phyloP scores from a whole-genome alignment of 2,329 filamentous ascomycete species.

The Exophiala mesophila region DNA sequence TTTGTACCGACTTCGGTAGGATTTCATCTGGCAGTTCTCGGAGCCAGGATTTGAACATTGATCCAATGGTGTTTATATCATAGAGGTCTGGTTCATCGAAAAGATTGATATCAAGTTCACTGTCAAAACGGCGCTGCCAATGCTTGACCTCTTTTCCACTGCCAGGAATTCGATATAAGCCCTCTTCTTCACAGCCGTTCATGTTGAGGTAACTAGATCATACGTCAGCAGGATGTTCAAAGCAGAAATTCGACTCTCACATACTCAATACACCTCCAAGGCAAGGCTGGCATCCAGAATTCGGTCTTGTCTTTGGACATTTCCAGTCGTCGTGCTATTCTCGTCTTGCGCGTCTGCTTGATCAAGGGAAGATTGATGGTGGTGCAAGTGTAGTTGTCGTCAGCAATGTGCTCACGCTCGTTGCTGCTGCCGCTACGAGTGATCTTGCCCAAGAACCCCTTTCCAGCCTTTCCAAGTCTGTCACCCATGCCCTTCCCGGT shows the following conservation, averaged over 20 bases:
- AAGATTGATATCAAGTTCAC: slow-evolving; percentile 82
- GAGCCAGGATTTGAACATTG: slow-evolving; percentile 94
- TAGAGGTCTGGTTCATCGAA: slow-evolving; percentile 84
- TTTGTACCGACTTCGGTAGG: slow-evolving; percentile 78
- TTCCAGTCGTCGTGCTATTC: slow-evolving; percentile 84
- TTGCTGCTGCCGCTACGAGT: slow-evolving; percentile 65
- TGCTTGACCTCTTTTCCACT: slow-evolving; percentile 87
- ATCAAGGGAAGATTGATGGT: slow-evolving; percentile 82
- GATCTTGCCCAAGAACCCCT: slow-evolving; percentile 76
- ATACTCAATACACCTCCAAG: slow-evolving; percentile 88
- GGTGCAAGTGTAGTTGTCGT: slow-evolving; percentile 77
- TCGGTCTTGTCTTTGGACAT: slow-evolving; percentile 91
- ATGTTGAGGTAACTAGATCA: slow-evolving; percentile 72
- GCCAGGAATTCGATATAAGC: slow-evolving; percentile 85
- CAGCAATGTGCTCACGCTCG: slow-evolving; percentile 63
- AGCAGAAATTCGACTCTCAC: slow-evolving; percentile 28
- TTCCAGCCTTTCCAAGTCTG: slow-evolving; percentile 65
- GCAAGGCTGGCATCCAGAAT: slow-evolving; percentile 97
- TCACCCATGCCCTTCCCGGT: slow-evolving; percentile 71
- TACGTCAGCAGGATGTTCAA: slow-evolving; percentile 10
- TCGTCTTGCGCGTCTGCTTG: slow-evolving; percentile 82
- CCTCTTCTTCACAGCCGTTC: slow-evolving; percentile 89
- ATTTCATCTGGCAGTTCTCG: slow-evolving; percentile 91
- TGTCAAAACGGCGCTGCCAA: slow-evolving; percentile 85
- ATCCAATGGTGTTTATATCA: slow-evolving; percentile 94